Base-by-base conservation (phyloP, 768 basidiomycete species). In the Lactifluus hygrophoroides region DNA sequence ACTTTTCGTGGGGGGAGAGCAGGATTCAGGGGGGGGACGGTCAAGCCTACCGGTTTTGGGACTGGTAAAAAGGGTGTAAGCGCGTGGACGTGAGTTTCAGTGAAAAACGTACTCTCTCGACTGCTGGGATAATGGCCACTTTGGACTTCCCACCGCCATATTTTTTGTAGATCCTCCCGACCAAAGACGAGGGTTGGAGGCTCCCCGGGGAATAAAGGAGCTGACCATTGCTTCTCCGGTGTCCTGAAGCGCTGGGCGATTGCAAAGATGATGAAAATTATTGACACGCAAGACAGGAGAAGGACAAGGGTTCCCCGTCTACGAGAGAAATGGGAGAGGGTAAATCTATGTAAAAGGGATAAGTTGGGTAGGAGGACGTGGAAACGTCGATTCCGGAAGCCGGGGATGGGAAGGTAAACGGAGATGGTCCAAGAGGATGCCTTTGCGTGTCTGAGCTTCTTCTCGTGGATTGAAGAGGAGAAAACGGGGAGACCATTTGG, bases 111-210 rank as follows among this genome's bases (percentile, higher is more conserved):
- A 92, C 94, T 80, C 65, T 78, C 77, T 56, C 81, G 78, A 54
- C 81, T 78, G 72, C 90, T 94, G 9, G 95, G 95, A 75, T 93
- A 93, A 73, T 96, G 94, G 1, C 96, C 96, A 62, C 90, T 90
- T 32, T 83, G 75, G 56, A 98, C 80, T 73, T 99, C 95, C 94
- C 94, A 98, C 60, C 85, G 77, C 94, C 94, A 98, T 71, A 99
- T 90, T 56, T 86, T 79, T 66, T 88, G 89, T 42, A 96, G 69
- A 67, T 97, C 93, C 57, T 88, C 83, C 48, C 85, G 77, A 56
- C 77, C 76, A 67, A 81, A 92, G 35, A 93, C 81, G 28, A 93
- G 77, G 9, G 90, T 90, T 25, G 86, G 75, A 16, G 83, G 76
- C 46, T 86, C 83, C 40, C 76, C 76, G 17, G 74, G 70, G 47